Conservation (phyloP, 2,329 filamentous ascomycete genomes). For the Penicillium nordicum region DNA sequence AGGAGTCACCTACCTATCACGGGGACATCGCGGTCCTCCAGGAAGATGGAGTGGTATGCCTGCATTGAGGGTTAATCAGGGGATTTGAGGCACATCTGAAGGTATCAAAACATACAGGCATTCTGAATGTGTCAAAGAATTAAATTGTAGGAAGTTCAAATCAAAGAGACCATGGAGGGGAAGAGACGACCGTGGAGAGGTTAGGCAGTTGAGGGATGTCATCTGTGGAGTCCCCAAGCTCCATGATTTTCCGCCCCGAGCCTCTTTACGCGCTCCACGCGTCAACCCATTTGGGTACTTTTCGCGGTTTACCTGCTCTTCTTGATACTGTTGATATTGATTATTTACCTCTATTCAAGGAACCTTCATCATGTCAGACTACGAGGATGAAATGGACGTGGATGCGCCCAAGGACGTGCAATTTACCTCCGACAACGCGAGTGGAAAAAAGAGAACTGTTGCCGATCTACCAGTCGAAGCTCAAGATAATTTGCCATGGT, state of each 20-base stretch:
- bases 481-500: conserved; percentile 93
- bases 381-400: conserved; percentile 66
- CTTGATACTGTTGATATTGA: conserved; percentile 3
- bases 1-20: conserved; percentile 52
- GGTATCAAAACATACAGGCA: conserved; percentile 43
- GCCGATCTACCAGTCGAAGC: conserved; percentile 92
- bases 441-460: conserved; percentile 79
- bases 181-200: background rate
- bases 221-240: conserved; percentile 27
- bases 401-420: conserved; percentile 54
- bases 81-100: background rate
- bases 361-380: conserved; percentile 49
- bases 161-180: background rate
- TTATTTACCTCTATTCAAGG: background rate
- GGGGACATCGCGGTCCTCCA: conserved; percentile 69
- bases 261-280: conserved; percentile 43
- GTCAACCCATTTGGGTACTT: conserved; percentile 19
- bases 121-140: conserved; percentile 29
- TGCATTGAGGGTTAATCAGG: conserved; percentile 38
- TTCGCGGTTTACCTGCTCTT: background rate
- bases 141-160: conserved; percentile 3
- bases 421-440: conserved; percentile 71
- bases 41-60: conserved; percentile 98
- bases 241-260: conserved; percentile 41
- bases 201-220: conserved; percentile 26